Base-by-base conservation (phyloP, 2,329 filamentous ascomycete genomes). In the Simplicillium aogashimaense region DNA sequence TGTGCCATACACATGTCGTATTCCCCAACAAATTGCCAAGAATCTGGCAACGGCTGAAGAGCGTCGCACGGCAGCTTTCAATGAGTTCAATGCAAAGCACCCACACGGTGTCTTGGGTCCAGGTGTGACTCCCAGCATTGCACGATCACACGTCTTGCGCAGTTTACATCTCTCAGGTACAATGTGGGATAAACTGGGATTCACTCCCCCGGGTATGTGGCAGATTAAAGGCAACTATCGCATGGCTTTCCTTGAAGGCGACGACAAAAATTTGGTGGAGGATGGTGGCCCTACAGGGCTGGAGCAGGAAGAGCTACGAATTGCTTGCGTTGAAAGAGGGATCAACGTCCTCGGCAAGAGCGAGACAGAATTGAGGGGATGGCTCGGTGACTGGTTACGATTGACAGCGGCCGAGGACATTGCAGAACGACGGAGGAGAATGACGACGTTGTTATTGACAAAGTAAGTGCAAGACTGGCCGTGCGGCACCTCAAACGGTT, bases 1-100 rank as follows among this genome's bases (percentile, higher is more conserved):
- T 16, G 83, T 94, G 18, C 90, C 90, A 0, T 77, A 78, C 50
- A 83, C 86, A 0, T 95, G 90, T 59, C 76, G 87, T 10, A 83
- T 95, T 43, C 90, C 90, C 0, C 66, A 65, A 31, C 90, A 95
- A 63, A 65, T 86, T 7, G 64, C 70, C 8, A 61, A 68, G 29
- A 71, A 78, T 31, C 61, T 78, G 43, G 63, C 75, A 38, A 68
- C 71, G 47, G 61, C 68, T 1, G 75, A 85, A 54, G 58, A 64
- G 37, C 61, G 76, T 9, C 66, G 81, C 9, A 53, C 47, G 28
- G 55, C 55, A 1, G 70, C 70, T 8, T 77, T 78, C 52, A 60
- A 66, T 35, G 58, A 62, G 14, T 47, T 69, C 20, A 54, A 59
- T 39, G 50, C 47, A 33, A 52, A 38, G 16, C 48, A 54, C 38